Evolutionary conservation across 2,329 filamentous ascomycete species (phyloP).

Genomic region (Whalleya microplaca): DNA sequence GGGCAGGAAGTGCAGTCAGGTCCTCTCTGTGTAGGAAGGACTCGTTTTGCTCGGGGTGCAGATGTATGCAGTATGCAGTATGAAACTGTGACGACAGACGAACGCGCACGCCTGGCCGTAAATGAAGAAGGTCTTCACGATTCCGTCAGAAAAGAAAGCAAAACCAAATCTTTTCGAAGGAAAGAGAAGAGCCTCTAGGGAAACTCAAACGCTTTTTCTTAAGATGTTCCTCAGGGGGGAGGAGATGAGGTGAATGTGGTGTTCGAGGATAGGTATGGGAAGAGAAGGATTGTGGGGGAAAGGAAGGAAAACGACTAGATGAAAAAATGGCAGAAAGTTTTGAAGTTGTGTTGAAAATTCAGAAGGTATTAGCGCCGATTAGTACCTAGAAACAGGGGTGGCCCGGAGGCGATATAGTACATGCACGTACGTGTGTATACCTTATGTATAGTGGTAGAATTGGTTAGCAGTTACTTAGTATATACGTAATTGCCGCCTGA

Average conservation of each 20-base stretch:
- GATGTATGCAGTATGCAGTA: too few species aligned
- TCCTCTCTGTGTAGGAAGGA: conserved; percentile 16
- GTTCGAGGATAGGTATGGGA: conserved; percentile 28
- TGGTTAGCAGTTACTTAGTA: not conserved
- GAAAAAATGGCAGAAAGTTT: conserved; percentile 31
- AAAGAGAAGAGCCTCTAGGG: conserved; percentile 41
- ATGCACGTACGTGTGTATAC: not conserved
- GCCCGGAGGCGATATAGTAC: not conserved
- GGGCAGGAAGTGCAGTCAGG: conserved; percentile 12
- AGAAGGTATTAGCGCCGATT: conserved; percentile 26
- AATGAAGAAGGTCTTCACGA: conserved; percentile 40
- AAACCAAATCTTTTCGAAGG: conserved; percentile 48
- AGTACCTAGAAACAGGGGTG: not conserved
- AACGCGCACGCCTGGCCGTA: conserved; percentile 17
- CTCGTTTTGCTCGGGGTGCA: conserved; percentile 8
- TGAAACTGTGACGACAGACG: conserved; percentile 15
- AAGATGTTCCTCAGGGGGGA: conserved; percentile 10
- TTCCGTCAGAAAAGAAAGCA: conserved; percentile 48
- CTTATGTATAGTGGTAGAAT: not conserved
- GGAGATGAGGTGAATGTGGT: conserved; percentile 20
- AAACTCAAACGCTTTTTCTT: conserved; percentile 34
- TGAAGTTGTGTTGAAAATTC: conserved; percentile 29
- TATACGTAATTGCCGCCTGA: not conserved
- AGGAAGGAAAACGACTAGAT: conserved; percentile 34
- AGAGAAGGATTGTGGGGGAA: conserved; percentile 28